phyloP scores from a whole-genome alignment of 2,329 filamentous ascomycete species.

The Alternaria sp. region DNA sequence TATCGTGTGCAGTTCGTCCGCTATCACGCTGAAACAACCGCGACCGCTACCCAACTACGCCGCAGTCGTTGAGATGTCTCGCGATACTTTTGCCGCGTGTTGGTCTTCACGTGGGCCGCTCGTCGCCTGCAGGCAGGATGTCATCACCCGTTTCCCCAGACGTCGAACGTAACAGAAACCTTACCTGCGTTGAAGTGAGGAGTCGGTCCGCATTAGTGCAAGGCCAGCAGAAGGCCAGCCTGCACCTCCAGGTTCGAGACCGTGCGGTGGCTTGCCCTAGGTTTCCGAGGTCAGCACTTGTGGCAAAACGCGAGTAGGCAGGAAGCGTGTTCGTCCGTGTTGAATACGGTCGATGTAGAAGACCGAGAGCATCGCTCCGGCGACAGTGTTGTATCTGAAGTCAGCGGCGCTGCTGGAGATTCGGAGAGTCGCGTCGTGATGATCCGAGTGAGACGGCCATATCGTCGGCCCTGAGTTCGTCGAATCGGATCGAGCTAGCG shows the following conservation, averaged over 20 bases:
- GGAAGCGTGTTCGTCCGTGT: neutral
- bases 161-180: constrained; percentile 16
- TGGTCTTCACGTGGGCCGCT: constrained; percentile 11
- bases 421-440: constrained; percentile 5
- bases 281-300: constrained; percentile 1
- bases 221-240: constrained; percentile 1
- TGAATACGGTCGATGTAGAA: neutral
- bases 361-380: neutral
- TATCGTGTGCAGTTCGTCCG: constrained; percentile 2
- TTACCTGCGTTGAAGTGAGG: constrained; percentile 2
- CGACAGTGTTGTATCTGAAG: neutral
- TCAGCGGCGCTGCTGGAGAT: neutral
- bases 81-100: constrained; percentile 4
- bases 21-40: constrained; percentile 27
- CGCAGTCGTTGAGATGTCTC: constrained; percentile 1
- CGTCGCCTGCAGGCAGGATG: constrained; percentile 7
- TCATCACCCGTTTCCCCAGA: constrained; percentile 15
- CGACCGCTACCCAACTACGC: constrained; percentile 13
- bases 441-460: constrained; percentile 3
- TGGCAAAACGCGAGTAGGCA: neutral
- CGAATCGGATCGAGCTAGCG: constrained; percentile 15
- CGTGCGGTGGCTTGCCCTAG: neutral
- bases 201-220: constrained; percentile 16
- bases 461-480: constrained; percentile 1
- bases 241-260: constrained; percentile 12